Conservation (phyloP, 371 early-diverging fungal species). For the Basidiobolus heterosporus region DNA sequence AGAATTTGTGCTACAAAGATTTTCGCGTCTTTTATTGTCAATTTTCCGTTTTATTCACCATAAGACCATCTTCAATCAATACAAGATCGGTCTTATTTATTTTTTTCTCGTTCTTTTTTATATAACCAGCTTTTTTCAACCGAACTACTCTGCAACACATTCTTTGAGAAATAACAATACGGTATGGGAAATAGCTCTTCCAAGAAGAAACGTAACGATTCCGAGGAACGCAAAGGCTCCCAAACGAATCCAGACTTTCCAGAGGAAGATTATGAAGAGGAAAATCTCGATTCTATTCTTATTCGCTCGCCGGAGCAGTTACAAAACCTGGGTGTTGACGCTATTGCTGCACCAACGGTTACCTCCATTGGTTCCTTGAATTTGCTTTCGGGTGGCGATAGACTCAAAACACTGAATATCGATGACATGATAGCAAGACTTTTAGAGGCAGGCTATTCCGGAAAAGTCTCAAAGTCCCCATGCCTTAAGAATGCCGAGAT, state of each 20-base stretch:
- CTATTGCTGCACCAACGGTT: background rate
- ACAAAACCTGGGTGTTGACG: conserved; percentile 42
- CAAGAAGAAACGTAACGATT: background rate
- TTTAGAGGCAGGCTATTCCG: conserved; percentile 56
- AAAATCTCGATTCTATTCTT: conserved; percentile 50
- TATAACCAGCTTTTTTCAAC: background rate
- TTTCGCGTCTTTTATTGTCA: background rate
- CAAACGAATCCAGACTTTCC: conserved; percentile 1
- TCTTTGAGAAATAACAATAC: background rate
- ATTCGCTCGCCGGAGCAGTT: conserved; percentile 56
- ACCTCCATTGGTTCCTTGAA: background rate
- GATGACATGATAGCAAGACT: conserved; percentile 78
- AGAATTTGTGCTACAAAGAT: background rate
- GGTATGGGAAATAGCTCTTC: background rate
- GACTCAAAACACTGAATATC: conserved; percentile 35
- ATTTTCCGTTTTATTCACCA: background rate
- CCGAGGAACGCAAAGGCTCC: background rate
- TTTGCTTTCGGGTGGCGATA: background rate
- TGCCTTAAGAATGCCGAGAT: conserved; percentile 76
- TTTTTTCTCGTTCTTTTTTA: background rate
- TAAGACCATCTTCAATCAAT: background rate
- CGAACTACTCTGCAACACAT: background rate
- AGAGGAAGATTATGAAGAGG: conserved; percentile 28
- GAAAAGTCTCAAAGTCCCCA: conserved; percentile 51
- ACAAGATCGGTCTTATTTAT: background rate